phyloP scores from a whole-genome alignment of 495 filamentous ascomycete species.

The Ramalina intermedia region DNA sequence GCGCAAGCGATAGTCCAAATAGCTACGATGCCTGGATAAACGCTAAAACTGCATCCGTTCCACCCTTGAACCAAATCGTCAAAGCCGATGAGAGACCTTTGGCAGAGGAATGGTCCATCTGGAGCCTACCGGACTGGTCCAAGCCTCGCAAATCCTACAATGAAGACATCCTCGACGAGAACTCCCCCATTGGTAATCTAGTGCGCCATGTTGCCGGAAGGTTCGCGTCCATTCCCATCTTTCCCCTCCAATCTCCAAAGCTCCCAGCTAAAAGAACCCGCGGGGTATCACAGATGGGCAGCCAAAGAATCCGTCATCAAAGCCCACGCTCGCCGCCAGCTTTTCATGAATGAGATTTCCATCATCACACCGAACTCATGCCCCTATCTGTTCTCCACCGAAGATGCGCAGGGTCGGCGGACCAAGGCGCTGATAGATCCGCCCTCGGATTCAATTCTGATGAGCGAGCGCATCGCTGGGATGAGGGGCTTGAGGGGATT shows the following conservation, averaged over 20 bases:
- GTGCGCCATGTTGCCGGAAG: constrained; percentile 34
- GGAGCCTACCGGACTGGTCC: neutral
- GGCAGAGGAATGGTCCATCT: neutral
- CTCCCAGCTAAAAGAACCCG: no score
- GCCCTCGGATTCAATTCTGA: constrained; percentile 1
- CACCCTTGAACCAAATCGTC: no score
- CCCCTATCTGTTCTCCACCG: neutral
- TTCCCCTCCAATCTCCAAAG: neutral
- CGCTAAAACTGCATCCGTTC: no score
- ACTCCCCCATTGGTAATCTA: constrained; percentile 7
- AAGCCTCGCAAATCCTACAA: neutral
- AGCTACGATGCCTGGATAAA: no score
- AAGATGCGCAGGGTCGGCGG: neutral
- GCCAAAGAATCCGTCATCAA: constrained; percentile 55
- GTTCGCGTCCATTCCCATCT: constrained; percentile 19
- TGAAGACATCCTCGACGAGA: neutral
- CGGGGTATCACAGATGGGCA: constrained; percentile 30
- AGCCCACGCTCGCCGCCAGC: constrained; percentile 29
- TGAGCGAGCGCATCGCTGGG: constrained; percentile 5
- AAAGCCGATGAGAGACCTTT: no score
- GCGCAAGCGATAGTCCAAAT: neutral
- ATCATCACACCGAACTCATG: constrained; percentile 15
- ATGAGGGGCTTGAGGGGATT: constrained; percentile 5
- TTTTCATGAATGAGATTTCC: constrained; percentile 32
- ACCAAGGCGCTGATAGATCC: constrained; percentile 13